Evolutionary conservation across 2,329 filamentous ascomycete species (phyloP).

Genomic region (Zymoseptoria brevis): DNA sequence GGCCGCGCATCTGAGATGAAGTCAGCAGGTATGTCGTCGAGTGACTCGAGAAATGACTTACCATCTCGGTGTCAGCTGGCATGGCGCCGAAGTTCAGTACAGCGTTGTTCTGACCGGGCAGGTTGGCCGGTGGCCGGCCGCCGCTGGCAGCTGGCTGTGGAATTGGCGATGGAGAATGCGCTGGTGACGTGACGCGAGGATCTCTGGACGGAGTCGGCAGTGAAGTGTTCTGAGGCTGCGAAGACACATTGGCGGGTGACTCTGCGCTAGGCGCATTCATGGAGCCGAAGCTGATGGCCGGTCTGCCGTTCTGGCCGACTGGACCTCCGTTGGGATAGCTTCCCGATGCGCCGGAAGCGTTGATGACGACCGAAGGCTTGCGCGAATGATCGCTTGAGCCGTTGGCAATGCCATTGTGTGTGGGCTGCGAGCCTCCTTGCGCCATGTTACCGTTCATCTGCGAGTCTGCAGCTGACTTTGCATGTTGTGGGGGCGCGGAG

Average conservation of each 20-base stretch:
- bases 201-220: constrained; percentile 49
- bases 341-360: constrained; percentile 67
- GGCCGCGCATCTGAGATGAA: constrained; percentile 19
- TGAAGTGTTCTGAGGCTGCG: constrained; percentile 54
- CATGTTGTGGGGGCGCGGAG: constrained; percentile 37
- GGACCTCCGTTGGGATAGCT: constrained; percentile 70
- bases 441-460: constrained; percentile 67
- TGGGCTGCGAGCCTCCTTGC: constrained; percentile 28
- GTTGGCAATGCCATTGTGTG: constrained; percentile 60
- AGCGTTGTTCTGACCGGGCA: constrained; percentile 62
- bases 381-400: constrained; percentile 67
- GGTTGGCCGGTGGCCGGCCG: constrained; percentile 68
- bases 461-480: constrained; percentile 57
- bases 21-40: neutral
- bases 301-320: constrained; percentile 46
- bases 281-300: constrained; percentile 73
- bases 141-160: constrained; percentile 72
- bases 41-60: constrained; percentile 32
- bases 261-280: constrained; percentile 55
- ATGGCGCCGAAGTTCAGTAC: constrained; percentile 78
- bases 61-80: constrained; percentile 64
- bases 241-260: constrained; percentile 58
- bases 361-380: constrained; percentile 89
- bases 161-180: constrained; percentile 85
- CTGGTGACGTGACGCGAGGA: constrained; percentile 72